Evolutionary conservation across 2,329 filamentous ascomycete genomes (phyloP), one percentile per base, ranked within the genome.

Genomic region (Pseudogymnoascus sp.): DNA sequence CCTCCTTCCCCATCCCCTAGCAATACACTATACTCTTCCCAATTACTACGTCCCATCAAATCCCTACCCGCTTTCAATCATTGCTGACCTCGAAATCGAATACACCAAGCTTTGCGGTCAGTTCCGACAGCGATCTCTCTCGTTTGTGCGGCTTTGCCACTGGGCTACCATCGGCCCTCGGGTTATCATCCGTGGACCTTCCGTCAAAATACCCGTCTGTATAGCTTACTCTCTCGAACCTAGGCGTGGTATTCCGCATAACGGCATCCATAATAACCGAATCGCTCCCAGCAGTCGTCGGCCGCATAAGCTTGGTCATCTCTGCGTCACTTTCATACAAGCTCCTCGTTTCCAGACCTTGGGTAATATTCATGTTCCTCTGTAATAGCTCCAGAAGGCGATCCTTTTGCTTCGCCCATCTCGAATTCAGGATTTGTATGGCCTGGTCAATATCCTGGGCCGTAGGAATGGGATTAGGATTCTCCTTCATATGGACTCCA

Each of bases 91-190:
- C 50, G 29, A 56, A 56, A 56, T 56, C 50, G 29, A 56, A 56
- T 10, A 56, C 29, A 2, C 50, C 50, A 33, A 56, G 50, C 35
- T 56, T 56, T 4, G 50, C 50, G 68, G 65, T 62, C 26, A 59
- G 60, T 64, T 64, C 64, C 60, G 67, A 70, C 66, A 73, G 66
- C 63, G 72, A 76, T 66, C 67, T 71, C 67, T 75, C 75, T 63
- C 75, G 73, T 63, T 75, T 77, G 67, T 78, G 79, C 68, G 80
- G 81, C 65, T 76, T 77, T 64, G 76, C 79, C 63, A 70, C 74
- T 67, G 79, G 81, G 67, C 74, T 78, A 33, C 74, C 72, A 62
- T 69, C 74, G 24, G 70, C 72, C 63, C 68, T 69, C 70, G 66
- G 73, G 68, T 64, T 74, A 67, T 70, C 69, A 68, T 65, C 70